Conservation (phyloP, 1,284 basidiomycete species). For the Boletus sp. region DNA sequence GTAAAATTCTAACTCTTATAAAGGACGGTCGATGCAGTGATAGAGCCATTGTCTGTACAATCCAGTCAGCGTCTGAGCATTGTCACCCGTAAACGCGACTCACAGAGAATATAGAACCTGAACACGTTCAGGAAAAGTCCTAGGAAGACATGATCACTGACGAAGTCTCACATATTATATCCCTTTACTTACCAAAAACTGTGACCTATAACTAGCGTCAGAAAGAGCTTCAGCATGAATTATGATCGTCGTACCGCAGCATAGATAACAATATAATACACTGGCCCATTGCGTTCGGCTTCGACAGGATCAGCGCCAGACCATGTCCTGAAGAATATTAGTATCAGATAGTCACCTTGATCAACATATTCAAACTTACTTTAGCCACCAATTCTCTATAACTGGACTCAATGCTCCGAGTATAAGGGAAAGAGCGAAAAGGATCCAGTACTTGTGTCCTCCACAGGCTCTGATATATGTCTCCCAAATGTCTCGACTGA, state of each 20-base stretch:
- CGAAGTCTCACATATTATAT: neutral
- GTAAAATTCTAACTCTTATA: slow-evolving; percentile 57
- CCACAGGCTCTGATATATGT: slow-evolving; percentile 77
- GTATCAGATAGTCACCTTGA: neutral
- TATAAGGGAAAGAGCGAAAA: slow-evolving; percentile 57
- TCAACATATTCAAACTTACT: slow-evolving; percentile 38
- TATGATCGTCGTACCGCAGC: slow-evolving; percentile 44
- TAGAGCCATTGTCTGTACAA: slow-evolving; percentile 56
- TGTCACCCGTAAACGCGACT: slow-evolving; percentile 22
- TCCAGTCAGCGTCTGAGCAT: slow-evolving; percentile 9
- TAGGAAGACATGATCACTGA: slow-evolving; percentile 18
- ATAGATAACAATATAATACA: slow-evolving; percentile 79
- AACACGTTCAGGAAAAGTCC: slow-evolving; percentile 64
- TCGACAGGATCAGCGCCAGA: slow-evolving; percentile 46
- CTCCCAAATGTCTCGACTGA: slow-evolving; percentile 75
- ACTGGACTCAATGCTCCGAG: slow-evolving; percentile 73
- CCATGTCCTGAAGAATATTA: slow-evolving; percentile 52
- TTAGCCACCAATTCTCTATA: slow-evolving; percentile 79
- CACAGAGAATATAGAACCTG: slow-evolving; percentile 66
- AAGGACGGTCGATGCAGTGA: slow-evolving; percentile 65
- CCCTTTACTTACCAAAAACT: slow-evolving; percentile 32
- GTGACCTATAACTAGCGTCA: slow-evolving; percentile 36
- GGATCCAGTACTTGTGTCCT: slow-evolving; percentile 62
- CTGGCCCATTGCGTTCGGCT: slow-evolving; percentile 44
- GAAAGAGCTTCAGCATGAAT: neutral